Percentiles rank a stretch among this genome's conserved stretches.
Conservation (phyloP, 164 flowering plant genomes). For the Houttuynia cordata region DNA sequence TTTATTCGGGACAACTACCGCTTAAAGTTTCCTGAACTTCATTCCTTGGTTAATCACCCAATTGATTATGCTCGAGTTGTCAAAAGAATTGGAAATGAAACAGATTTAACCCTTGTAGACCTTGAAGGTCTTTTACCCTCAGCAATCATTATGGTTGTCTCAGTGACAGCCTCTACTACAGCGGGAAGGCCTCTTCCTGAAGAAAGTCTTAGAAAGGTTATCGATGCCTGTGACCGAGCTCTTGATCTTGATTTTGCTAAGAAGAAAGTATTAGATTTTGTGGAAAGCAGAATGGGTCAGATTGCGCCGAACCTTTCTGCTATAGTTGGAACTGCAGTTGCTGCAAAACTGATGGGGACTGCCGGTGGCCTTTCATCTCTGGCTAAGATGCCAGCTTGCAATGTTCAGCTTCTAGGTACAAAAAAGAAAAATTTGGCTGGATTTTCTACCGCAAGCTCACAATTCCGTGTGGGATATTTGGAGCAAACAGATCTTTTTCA, state of each 20-base stretch:
- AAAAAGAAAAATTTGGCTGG: slow-evolving; percentile 88
- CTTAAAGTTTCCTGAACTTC: slow-evolving; percentile 87
- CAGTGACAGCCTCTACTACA: slow-evolving; percentile 90
- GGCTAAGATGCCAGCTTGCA: slow-evolving; percentile 98
- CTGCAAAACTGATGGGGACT: slow-evolving; percentile 96
- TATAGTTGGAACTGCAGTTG: slow-evolving; percentile 95
- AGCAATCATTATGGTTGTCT: slow-evolving; percentile 89
- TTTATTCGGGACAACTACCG: slow-evolving; percentile 90
- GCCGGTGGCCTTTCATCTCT: slow-evolving; percentile 85
- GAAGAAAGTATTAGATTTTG: slow-evolving; percentile 89
- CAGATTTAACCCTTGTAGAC: slow-evolving; percentile 84
- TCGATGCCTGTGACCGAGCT: slow-evolving; percentile 94
- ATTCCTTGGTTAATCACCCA: slow-evolving; percentile 92
- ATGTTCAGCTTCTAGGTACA: slow-evolving; percentile 93
- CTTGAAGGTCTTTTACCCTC: slow-evolving; percentile 92
- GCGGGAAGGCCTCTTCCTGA: slow-evolving; percentile 90
- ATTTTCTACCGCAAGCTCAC: slow-evolving; percentile 84
- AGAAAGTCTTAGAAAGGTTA: slow-evolving; percentile 63
- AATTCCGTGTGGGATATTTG: slow-evolving; percentile 75
- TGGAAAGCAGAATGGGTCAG: slow-evolving; percentile 90
- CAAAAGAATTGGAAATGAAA: slow-evolving; percentile 86
- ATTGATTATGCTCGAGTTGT: slow-evolving; percentile 97
- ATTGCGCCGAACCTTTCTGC: slow-evolving; percentile 96
- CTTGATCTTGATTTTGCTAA: slow-evolving; percentile 73
- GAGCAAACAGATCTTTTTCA: slow-evolving; percentile 89